phyloP scores from a whole-genome alignment of 208 protist species.

The Leishmania gerbilli region DNA sequence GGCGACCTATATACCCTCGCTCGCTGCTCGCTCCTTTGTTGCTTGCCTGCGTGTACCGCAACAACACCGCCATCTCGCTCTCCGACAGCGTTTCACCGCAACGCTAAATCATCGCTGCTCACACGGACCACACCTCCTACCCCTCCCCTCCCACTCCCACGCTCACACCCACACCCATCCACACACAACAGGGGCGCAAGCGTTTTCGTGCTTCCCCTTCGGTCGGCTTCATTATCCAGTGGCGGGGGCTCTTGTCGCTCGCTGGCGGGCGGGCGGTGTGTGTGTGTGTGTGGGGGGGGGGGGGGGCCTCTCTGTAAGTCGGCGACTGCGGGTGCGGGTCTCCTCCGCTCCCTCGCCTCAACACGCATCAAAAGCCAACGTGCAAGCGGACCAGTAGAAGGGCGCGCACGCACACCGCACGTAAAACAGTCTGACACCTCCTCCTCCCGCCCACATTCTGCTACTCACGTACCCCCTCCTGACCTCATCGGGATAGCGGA shows the following conservation, averaged over 20 bases:
- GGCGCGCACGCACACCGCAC: neutral
- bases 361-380: neutral
- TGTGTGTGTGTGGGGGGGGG: constrained; percentile 6
- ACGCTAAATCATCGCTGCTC: neutral
- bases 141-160: neutral
- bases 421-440: neutral
- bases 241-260: neutral
- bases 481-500: neutral
- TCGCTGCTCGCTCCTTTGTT: neutral
- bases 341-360: neutral
- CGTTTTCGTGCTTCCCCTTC: neutral
- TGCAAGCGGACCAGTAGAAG: neutral
- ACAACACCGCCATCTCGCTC: neutral
- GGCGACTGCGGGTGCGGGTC: neutral
- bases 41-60: neutral
- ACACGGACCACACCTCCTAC: neutral
- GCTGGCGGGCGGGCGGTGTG: neutral
- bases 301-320: neutral
- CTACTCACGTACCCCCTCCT: too few species aligned
- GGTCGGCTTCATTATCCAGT: neutral
- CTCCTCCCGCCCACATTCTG: neutral
- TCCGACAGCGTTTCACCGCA: neutral
- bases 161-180: neutral
- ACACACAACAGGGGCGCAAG: neutral
- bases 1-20: neutral